Evolutionary conservation across 345 rosid species (phyloP), one percentile per base, ranked within the genome.

Genomic region (Pistacia vera): DNA sequence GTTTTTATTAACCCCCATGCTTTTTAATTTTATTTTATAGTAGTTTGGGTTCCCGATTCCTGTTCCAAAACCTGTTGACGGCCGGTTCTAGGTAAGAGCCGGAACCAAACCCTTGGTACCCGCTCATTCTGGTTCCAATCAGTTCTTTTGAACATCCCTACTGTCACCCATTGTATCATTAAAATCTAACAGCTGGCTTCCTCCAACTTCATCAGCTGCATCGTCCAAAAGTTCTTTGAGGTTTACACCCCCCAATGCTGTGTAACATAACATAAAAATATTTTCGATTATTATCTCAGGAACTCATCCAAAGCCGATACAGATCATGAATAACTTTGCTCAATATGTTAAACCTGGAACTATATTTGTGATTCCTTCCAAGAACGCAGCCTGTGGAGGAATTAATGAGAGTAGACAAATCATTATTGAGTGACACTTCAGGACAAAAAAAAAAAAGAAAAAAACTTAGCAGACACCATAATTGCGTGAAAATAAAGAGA

Each of bases 221-320:
- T 89, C 89, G 8, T 90, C 85, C 88, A 95, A 76, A 76, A 95
- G 82, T 71, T 76, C 93, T 86, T 88, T 95, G 75, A 95, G 70
- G 89, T 95, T 92, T 81, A 90, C 88, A 52, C 98, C 98, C 25
- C 92, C 97, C 76, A 93, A 79, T 52, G 97, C 99, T 93, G 88
- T 70, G 59, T 33, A 44, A 63, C 54, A 72, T 68, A 67, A 20
- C 0, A 12, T 33, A 10, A 13, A 60, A 25, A 41, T 56, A 14
- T 18, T 58, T 38, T 63, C 1, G 4, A 66, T 77, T 52, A 61
- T 14, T 2, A 38, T 73, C 55, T 67, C 44, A 2, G 49, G 58
- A 57, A 76, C 46, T 59, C 16, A 62, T 49, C 56, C 1, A 56
- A 22, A 51, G 75, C 11, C 36, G 35, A 25, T 22, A 22, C 25